Conservation (phyloP, 1,284 basidiomycete species). For the Inonotus hispidus region DNA sequence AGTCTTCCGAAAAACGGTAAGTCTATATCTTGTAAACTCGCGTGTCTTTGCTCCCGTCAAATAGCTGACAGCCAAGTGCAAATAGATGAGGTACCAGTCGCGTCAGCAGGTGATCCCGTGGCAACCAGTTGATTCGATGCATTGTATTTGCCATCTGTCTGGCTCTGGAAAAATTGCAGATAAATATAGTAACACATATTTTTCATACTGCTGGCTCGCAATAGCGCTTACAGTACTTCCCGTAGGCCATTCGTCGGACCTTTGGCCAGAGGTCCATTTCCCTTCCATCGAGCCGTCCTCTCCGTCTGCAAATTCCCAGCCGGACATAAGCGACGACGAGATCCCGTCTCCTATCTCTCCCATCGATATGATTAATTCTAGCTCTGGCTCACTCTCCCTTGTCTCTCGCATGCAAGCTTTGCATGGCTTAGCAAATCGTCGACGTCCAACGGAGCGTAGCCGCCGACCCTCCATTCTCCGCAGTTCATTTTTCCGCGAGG, state of each 20-base stretch:
- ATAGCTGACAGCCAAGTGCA: neutral
- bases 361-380: constrained; percentile 16
- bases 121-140: constrained; percentile 13
- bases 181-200: neutral
- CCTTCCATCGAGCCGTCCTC: neutral
- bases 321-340: constrained; percentile 10
- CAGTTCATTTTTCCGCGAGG: constrained; percentile 15
- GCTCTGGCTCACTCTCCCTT: constrained; percentile 14
- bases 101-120: constrained; percentile 18
- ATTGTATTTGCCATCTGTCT: constrained; percentile 19
- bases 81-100: constrained; percentile 15
- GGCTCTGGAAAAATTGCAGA: constrained; percentile 2
- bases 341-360: constrained; percentile 9
- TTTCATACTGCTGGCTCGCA: neutral
- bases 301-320: neutral
- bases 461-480: constrained; percentile 8
- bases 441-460: constrained; percentile 9
- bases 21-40: neutral
- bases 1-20: constrained; percentile 18
- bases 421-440: constrained; percentile 17
- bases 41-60: neutral
- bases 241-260: neutral
- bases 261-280: constrained; percentile 15
- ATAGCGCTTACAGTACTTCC: neutral
- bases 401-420: constrained; percentile 19